Evolutionary conservation across 2,329 filamentous ascomycete species (phyloP).

Genomic region (Byssothecium circinans): DNA sequence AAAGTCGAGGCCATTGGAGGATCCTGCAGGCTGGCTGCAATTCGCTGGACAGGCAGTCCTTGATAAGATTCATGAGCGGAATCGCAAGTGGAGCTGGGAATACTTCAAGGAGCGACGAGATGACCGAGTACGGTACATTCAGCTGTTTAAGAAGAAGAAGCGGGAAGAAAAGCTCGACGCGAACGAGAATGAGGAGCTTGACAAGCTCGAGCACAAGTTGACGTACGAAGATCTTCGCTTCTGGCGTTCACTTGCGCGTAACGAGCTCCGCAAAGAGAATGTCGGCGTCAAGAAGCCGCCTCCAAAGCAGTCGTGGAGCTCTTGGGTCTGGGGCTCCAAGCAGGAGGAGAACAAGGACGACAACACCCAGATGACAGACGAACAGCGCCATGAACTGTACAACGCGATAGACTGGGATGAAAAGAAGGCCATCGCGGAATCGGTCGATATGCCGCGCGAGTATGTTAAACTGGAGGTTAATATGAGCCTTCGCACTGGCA

Average conservation of each 20-base stretch:
- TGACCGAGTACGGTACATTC: constrained; percentile 84
- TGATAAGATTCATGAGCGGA: constrained; percentile 91
- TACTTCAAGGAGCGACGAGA: constrained; percentile 93
- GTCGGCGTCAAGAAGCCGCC: constrained; percentile 78
- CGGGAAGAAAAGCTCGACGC: constrained; percentile 68
- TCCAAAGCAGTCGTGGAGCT: constrained; percentile 81
- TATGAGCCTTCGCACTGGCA: constrained; percentile 89
- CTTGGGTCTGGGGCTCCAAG: constrained; percentile 81
- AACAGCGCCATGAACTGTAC: constrained; percentile 95
- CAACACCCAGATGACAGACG: constrained; percentile 86
- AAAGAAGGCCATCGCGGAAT: constrained; percentile 84
- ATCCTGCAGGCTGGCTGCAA: constrained; percentile 86
- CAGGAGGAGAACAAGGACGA: constrained; percentile 69
- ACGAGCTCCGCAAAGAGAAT: constrained; percentile 93
- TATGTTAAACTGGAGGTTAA: constrained; percentile 92
- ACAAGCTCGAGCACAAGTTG: constrained; percentile 80
- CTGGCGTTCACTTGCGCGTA: constrained; percentile 92
- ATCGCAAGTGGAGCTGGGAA: constrained; percentile 92
- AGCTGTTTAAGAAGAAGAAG: constrained; percentile 91
- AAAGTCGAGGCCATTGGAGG: constrained; percentile 81
- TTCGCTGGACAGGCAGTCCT: constrained; percentile 90
- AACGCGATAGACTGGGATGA: constrained; percentile 98
- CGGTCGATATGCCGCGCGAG: constrained; percentile 86
- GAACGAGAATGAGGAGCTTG: constrained; percentile 72
- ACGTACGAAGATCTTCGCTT: constrained; percentile 95